Evolutionary conservation across 768 basidiomycete species (phyloP).

Genomic region (Tulasnella calospora): DNA sequence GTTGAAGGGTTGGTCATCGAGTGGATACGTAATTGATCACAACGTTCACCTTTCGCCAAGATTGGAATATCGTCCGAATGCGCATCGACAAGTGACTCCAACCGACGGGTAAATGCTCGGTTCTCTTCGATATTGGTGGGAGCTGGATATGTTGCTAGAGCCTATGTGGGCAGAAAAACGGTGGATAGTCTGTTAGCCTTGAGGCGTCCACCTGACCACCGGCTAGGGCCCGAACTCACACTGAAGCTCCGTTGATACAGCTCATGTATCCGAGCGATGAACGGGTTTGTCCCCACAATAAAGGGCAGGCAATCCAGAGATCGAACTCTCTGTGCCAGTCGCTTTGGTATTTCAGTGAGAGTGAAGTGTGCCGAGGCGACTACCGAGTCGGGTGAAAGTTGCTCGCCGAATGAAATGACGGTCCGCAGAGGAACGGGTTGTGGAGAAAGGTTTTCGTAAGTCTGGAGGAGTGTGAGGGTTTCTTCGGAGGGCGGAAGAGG

Average conservation of each 20-base stretch:
- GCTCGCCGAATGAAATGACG: conserved; percentile 69
- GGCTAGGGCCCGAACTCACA: conserved; percentile 1
- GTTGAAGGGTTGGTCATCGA: conserved; percentile 31
- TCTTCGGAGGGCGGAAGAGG: conserved; percentile 40
- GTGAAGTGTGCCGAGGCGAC: conserved; percentile 66
- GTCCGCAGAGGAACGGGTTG: conserved; percentile 66
- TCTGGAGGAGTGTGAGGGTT: conserved; percentile 55
- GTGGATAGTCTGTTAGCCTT: neutral
- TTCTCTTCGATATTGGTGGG: conserved; percentile 69
- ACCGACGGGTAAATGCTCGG: conserved; percentile 55
- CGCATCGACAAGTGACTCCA: conserved; percentile 65
- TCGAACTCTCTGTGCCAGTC: conserved; percentile 68
- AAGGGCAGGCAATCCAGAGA: conserved; percentile 74
- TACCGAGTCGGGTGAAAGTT: conserved; percentile 64
- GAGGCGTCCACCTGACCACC: neutral
- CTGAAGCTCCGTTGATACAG: conserved; percentile 66
- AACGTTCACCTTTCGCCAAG: conserved; percentile 69
- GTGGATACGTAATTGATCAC: neutral
- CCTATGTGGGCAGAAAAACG: conserved; percentile 29
- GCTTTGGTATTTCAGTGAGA: conserved; percentile 68
- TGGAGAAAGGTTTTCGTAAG: conserved; percentile 59
- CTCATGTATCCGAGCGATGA: conserved; percentile 64
- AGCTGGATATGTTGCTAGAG: conserved; percentile 60
- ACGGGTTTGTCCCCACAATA: conserved; percentile 86
- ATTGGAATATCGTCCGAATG: conserved; percentile 87